Percentiles rank a stretch among this genome's conserved stretches.
phyloP scores from a whole-genome alignment of 2,329 filamentous ascomycete genomes.

The Penicillium polonicum region DNA sequence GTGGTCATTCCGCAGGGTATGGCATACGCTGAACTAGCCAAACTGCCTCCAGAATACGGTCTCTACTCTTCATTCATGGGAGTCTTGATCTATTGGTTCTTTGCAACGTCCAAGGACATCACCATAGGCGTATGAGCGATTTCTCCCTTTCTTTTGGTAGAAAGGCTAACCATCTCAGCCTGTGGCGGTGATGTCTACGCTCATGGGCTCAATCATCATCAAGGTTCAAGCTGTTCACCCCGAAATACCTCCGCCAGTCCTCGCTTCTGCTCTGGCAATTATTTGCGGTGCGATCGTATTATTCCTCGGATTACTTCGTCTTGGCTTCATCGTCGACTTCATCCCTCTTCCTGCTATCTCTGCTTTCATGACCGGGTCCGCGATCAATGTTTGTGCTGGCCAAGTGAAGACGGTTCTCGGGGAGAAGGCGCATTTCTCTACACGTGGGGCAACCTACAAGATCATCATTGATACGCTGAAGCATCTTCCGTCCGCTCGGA shows the following conservation, averaged over 20 bases:
- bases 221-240: slow-evolving; percentile 59
- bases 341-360: slow-evolving; percentile 9
- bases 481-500: slow-evolving; percentile 60
- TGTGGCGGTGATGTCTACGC: slow-evolving; percentile 87
- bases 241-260: slow-evolving; percentile 56
- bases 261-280: slow-evolving; percentile 76
- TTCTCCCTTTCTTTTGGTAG: slow-evolving; percentile 19
- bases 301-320: slow-evolving; percentile 71
- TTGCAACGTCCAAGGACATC: slow-evolving; percentile 94
- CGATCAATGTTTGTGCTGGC: slow-evolving; percentile 11
- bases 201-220: slow-evolving; percentile 75
- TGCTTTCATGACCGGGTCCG: slow-evolving; percentile 11
- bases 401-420: slow-evolving; percentile 35
- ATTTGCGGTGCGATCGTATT: slow-evolving; percentile 72
- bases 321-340: slow-evolving; percentile 49
- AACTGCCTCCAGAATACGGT: slow-evolving; percentile 73
- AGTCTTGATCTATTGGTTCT: slow-evolving; percentile 89
- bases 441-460: slow-evolving; percentile 70
- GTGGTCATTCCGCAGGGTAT: slow-evolving; percentile 90
- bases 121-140: slow-evolving; percentile 75
- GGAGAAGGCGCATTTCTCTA: slow-evolving; percentile 62
- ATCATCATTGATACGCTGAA: slow-evolving; percentile 79
- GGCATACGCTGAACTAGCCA: slow-evolving; percentile 83
- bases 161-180: slow-evolving; percentile 53
- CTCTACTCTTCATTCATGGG: slow-evolving; percentile 94